A percentile compares a stretch with the other conserved stretches of the same genome.
Evolutionary conservation across 2,329 filamentous ascomycete species (phyloP).

Genomic region (Botrytis sinoallii): DNA sequence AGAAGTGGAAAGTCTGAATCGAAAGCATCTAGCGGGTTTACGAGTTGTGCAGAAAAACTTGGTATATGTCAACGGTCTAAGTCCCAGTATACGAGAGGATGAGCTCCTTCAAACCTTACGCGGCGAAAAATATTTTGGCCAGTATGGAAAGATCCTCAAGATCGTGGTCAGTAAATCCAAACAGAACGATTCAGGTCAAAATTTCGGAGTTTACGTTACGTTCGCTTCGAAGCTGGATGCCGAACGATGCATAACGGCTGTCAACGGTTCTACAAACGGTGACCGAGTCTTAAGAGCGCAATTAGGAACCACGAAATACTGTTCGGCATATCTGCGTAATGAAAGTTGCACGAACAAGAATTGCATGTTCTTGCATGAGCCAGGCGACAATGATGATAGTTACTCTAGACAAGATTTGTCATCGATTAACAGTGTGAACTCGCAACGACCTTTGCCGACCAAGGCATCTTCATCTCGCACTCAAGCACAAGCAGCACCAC

Average conservation of each 20-base stretch:
- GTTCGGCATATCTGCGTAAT: constrained; percentile 91
- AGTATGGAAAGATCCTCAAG: constrained; percentile 97
- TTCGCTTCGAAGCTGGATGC: constrained; percentile 92
- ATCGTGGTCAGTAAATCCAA: constrained; percentile 93
- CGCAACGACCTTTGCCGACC: constrained; percentile 62
- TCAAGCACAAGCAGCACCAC: constrained; percentile 42
- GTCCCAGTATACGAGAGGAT: constrained; percentile 87
- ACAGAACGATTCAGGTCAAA: constrained; percentile 59
- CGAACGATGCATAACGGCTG: constrained; percentile 81
- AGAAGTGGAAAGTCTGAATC: constrained; percentile 91
- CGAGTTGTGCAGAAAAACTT: constrained; percentile 98
- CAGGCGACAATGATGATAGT: constrained; percentile 96
- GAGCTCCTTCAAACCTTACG: constrained; percentile 86
- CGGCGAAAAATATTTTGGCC: constrained; percentile 90
- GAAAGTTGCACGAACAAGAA: constrained; percentile 93
- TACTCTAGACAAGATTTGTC: constrained; percentile 93
- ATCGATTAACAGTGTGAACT: constrained; percentile 86
- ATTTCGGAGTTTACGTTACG: constrained; percentile 95
- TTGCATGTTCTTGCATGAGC: constrained; percentile 97
- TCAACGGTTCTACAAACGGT: constrained; percentile 89
- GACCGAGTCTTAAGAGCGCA: constrained; percentile 78
- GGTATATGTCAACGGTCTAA: constrained; percentile 94
- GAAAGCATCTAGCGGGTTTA: constrained; percentile 93
- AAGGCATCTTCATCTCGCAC: constrained; percentile 52
- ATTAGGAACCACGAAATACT: constrained; percentile 94